Conservation (phyloP, 352 stramenopile genomes). For the Phytophthora sp. region DNA sequence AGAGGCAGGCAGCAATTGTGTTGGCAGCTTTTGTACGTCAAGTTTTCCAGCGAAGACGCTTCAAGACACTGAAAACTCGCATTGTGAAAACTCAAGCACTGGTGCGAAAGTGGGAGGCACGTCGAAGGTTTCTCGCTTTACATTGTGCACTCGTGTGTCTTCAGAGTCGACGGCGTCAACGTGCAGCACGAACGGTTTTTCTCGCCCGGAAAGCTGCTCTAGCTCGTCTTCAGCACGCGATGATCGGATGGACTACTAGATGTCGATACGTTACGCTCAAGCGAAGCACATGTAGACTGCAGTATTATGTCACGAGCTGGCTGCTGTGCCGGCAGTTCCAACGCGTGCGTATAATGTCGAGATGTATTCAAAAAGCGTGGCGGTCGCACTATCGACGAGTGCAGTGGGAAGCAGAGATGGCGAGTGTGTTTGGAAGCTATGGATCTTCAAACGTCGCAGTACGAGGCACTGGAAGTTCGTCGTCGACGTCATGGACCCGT, state of each 20-base stretch:
- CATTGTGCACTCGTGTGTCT: slow-evolving; percentile 40
- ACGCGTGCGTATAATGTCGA: slow-evolving; percentile 30
- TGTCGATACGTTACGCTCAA: slow-evolving; percentile 50
- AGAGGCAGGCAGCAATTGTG: slow-evolving; percentile 64
- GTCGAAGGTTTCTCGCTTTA: slow-evolving; percentile 36
- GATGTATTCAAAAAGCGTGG: slow-evolving; percentile 54
- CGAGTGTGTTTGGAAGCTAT: slow-evolving; percentile 50
- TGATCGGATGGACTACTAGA: slow-evolving; percentile 56
- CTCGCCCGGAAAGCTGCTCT: slow-evolving; percentile 40
- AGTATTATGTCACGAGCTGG: slow-evolving; percentile 67
- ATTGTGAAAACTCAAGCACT: slow-evolving; percentile 75
- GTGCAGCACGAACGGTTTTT: slow-evolving; percentile 29
- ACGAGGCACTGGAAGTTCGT: slow-evolving; percentile 15
- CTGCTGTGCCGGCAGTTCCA: slow-evolving; percentile 54
- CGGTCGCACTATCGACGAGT: slow-evolving; percentile 41
- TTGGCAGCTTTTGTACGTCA: slow-evolving; percentile 75
- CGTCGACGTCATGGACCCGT: slow-evolving; percentile 42
- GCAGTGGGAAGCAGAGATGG: slow-evolving; percentile 53
- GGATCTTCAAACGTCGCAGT: slow-evolving; percentile 10
- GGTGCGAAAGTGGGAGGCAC: slow-evolving; percentile 52
- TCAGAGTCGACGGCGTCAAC: slow-evolving; percentile 57
- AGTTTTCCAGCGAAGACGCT: slow-evolving; percentile 65
- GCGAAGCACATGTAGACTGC: slow-evolving; percentile 37
- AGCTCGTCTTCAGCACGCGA: slow-evolving; percentile 49
- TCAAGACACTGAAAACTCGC: slow-evolving; percentile 63